Evolutionary conservation across 129 eudicot genomes (phyloP), one percentile per base, ranked within the genome.

Genomic region (Tagetes erecta): DNA sequence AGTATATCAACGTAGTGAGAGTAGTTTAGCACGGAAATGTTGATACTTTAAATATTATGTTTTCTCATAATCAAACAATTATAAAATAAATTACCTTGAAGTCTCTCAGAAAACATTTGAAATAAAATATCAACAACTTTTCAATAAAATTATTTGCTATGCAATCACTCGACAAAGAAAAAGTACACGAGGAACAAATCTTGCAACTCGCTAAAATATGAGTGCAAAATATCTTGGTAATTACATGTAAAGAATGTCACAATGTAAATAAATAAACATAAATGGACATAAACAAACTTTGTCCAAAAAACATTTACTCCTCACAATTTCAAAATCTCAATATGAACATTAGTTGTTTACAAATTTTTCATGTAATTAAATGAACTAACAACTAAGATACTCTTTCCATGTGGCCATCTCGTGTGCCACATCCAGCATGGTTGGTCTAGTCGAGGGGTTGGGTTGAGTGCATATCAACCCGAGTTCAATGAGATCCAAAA

Each of bases 381-480:
- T 66, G 80, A 60, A 73, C 74, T 65, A 35, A 68, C 39, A 80
- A n/a, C 1, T 62, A 35, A 86, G 71, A 62, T 85, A 92, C 31
- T 87, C 84, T 80, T 92, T 92, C 80, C 89, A 74, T 35, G 72
- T 74, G 4, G 80, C 84, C 64, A 92, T 77, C 56, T 89, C 96
- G 56, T 87, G 89, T 3, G 93, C 89, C 4, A 92, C 84, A 70
- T 89, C 96, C 68, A 81, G 50, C 97, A 92, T 92, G 2, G 83
- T 89, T 6, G 97, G 97, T 72, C 97, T 81, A 36, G 81, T 67
- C 1, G 89, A 74, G 44, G 93, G 93, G 74, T 70, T 87, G 47
- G 82, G 65, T 39, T 89, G 96, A 3, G 97, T 89, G 81, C 97
- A 92, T 10, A 92, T 83, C 52, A 92, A 68, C 57, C 97, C 96